These are phyloP conservation scores for Exophiala phaeomuriformis DNA, from an alignment of 2,329 filamentous ascomycete genomes.

Conservation along the genomic window DNA sequence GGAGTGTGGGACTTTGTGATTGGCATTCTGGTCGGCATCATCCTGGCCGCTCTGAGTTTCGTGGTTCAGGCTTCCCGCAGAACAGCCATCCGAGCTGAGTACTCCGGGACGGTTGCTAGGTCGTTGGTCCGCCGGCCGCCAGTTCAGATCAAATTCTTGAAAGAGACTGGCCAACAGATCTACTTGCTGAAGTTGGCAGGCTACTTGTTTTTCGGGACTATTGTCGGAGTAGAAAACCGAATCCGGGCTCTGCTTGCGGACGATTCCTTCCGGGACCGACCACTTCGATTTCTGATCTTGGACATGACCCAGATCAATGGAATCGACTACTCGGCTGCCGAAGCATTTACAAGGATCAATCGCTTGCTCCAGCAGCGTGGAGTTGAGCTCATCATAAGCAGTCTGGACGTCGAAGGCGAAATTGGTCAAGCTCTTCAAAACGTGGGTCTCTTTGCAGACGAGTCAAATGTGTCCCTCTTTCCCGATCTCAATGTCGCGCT, in stretches of 20 bases:
- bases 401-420: slow-evolving; percentile 66
- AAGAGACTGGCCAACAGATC: slow-evolving; percentile 78
- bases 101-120: slow-evolving; percentile 78
- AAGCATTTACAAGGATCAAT: slow-evolving; percentile 89
- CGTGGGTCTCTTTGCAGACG: slow-evolving; percentile 71
- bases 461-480: slow-evolving; percentile 69
- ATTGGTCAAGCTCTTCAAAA: slow-evolving; percentile 73
- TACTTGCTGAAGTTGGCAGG: slow-evolving; percentile 86
- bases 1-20: slow-evolving; percentile 93
- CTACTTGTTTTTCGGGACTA: slow-evolving; percentile 97
- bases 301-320: slow-evolving; percentile 86
- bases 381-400: slow-evolving; percentile 75
- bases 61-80: slow-evolving; percentile 87
- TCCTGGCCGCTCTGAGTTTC: slow-evolving; percentile 83
- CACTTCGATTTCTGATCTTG: slow-evolving; percentile 82
- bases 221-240: slow-evolving; percentile 86
- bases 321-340: slow-evolving; percentile 90
- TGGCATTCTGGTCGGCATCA: slow-evolving; percentile 84
- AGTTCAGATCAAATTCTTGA: slow-evolving; percentile 78
- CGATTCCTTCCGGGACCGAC: slow-evolving; percentile 65
- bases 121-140: slow-evolving; percentile 90
- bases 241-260: slow-evolving; percentile 78
- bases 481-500: slow-evolving; percentile 87
- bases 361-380: slow-evolving; percentile 69
- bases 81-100: slow-evolving; percentile 82